These are phyloP conservation scores for Penicillium manginii DNA, from an alignment of 495 filamentous ascomycete genomes.

Conservation along the genomic window DNA sequence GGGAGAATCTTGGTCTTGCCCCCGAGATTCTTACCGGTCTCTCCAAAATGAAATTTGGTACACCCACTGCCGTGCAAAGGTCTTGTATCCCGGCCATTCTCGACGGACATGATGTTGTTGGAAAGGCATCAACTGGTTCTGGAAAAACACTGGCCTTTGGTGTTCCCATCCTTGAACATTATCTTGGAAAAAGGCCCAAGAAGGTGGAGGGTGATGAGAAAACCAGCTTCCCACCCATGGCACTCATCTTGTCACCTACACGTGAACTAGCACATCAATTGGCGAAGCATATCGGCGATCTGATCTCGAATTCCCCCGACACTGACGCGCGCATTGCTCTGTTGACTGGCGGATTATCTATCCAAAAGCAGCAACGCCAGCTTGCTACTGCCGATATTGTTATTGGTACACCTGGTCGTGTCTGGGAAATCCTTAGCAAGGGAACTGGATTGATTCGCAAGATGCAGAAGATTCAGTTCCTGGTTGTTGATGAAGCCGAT, in stretches of 20 bases:
- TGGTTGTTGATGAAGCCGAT: constrained; percentile 95
- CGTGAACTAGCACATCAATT: constrained; percentile 93
- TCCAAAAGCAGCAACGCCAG: constrained; percentile 89
- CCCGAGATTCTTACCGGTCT: constrained; percentile 69
- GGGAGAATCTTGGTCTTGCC: constrained; percentile 73
- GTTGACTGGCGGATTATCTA: constrained; percentile 85
- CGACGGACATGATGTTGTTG: constrained; percentile 86
- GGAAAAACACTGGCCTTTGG: constrained; percentile 98
- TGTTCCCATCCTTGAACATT: constrained; percentile 54
- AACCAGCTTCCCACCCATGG: constrained; percentile 57
- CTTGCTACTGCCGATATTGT: constrained; percentile 79
- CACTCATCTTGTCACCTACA: constrained; percentile 89
- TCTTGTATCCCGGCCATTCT: constrained; percentile 80
- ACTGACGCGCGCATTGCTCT: constrained; percentile 71
- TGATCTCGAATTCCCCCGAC: constrained; percentile 63
- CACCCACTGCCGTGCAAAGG: constrained; percentile 80
- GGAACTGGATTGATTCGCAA: constrained; percentile 61
- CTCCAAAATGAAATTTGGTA: constrained; percentile 72
- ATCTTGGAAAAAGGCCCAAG: constrained; percentile 37
- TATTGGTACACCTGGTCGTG: constrained; percentile 85
- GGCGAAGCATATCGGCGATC: constrained; percentile 72
- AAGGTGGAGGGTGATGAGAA: constrained; percentile 27
- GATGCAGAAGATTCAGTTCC: constrained; percentile 73
- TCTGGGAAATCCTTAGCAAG: constrained; percentile 89
- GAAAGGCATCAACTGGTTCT: constrained; percentile 94